phyloP scores from a whole-genome alignment of 2,329 filamentous ascomycete species.

The Zasmidium citrigriseum region DNA sequence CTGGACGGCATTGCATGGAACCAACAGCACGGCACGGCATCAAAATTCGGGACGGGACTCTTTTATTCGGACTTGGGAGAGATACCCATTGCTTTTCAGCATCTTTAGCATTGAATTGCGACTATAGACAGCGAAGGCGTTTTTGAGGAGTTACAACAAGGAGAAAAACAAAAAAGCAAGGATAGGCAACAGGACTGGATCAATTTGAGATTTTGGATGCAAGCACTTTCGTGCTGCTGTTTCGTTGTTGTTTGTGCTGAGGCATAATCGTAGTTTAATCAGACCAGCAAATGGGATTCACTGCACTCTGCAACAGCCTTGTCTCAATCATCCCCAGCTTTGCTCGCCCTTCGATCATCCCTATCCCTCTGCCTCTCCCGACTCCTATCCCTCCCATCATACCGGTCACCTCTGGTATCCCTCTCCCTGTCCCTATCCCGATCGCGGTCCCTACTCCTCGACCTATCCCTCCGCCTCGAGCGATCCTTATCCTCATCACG shows the following conservation, averaged over 20 bases:
- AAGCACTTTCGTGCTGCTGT: not conserved
- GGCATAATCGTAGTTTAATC: not conserved
- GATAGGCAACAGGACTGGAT: not conserved
- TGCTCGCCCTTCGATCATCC: not conserved
- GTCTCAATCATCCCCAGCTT: not conserved
- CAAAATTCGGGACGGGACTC: not conserved
- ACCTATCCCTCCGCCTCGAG: conserved; percentile 9
- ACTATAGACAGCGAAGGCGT: not conserved
- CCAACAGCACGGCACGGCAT: not conserved
- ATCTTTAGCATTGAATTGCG: too few relatives aligned
- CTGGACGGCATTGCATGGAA: too few relatives aligned
- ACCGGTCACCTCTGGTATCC: conserved; percentile 15
- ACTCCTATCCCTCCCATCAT: conserved; percentile 8
- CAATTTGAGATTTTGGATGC: too few relatives aligned
- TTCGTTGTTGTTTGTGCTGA: not conserved
- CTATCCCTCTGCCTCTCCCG: conserved; percentile 13
- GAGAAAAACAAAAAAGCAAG: not conserved
- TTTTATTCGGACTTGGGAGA: not conserved
- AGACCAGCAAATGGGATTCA: not conserved
- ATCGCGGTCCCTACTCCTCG: conserved; percentile 31
- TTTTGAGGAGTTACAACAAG: not conserved
- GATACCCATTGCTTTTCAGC: conserved; percentile 3
- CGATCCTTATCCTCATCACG: conserved; percentile 11
- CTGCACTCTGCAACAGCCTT: not conserved
- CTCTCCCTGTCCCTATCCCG: conserved; percentile 27